Percentiles rank a stretch among this genome's conserved stretches.
These are phyloP conservation scores for Leccinum rimulosum DNA, from an alignment of 768 basidiomycete genomes.

Conservation along the genomic window DNA sequence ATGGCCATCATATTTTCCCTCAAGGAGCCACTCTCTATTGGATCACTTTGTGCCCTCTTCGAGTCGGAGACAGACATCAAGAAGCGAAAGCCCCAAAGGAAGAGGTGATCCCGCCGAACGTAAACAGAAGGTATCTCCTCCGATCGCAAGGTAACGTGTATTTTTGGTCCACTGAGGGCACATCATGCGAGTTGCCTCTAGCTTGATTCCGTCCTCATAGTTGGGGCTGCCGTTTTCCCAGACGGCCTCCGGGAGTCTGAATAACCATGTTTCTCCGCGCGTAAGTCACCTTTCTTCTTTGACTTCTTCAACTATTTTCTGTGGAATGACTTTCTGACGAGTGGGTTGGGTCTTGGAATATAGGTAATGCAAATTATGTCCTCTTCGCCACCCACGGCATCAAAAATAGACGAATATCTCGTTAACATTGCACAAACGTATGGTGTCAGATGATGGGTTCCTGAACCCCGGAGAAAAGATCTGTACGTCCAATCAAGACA, in stretches of 20 bases:
- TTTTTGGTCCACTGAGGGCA: too few species aligned
- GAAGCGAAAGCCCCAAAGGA: too few species aligned
- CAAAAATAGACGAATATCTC: slow-evolving; percentile 55
- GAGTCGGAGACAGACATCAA: background rate
- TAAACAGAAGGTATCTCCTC: too few species aligned
- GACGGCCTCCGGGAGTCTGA: slow-evolving; percentile 49
- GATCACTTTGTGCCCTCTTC: background rate
- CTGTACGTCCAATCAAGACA: slow-evolving; percentile 42
- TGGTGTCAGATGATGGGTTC: slow-evolving; percentile 53
- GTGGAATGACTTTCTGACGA: slow-evolving; percentile 2
- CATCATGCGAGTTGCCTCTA: too few species aligned
- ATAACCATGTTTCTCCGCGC: slow-evolving; percentile 52
- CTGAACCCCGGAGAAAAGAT: slow-evolving; percentile 59
- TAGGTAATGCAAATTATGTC: slow-evolving; percentile 53
- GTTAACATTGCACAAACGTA: slow-evolving; percentile 50
- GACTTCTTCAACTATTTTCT: background rate
- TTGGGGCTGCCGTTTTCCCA: slow-evolving; percentile 57
- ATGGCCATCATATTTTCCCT: background rate
- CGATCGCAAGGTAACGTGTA: too few species aligned
- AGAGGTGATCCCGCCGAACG: too few species aligned
- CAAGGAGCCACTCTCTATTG: background rate
- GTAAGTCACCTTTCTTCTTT: slow-evolving; percentile 29
- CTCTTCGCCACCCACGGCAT: slow-evolving; percentile 52
- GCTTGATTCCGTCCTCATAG: slow-evolving; percentile 36
- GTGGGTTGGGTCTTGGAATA: background rate